Conservation (phyloP, 2,329 filamentous ascomycete species). For the Fusarium staphyleae region DNA sequence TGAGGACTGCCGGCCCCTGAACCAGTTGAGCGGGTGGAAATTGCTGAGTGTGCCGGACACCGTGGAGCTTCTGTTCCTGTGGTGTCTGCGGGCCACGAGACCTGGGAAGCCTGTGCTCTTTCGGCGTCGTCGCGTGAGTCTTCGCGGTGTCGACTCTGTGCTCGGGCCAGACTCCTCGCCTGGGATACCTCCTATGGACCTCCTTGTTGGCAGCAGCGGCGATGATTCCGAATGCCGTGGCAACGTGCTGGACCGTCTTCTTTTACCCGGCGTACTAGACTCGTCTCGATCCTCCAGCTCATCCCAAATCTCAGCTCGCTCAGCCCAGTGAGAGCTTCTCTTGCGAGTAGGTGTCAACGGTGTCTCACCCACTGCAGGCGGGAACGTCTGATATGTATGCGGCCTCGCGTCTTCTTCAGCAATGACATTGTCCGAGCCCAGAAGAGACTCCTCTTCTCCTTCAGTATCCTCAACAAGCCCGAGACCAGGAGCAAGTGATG, state of each 20-base stretch:
- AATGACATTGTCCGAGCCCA: conserved; percentile 55
- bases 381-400: conserved; percentile 58
- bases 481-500: conserved; percentile 80
- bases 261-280: conserved; percentile 49
- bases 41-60: conserved; percentile 60
- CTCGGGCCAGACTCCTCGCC: conserved; percentile 42
- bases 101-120: conserved; percentile 69
- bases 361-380: conserved; percentile 48
- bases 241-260: conserved; percentile 58
- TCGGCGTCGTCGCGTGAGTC: conserved; percentile 54
- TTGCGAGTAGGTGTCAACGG: conserved; percentile 53
- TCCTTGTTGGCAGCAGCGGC: conserved; percentile 48
- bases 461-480: conserved; percentile 77
- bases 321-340: conserved; percentile 64
- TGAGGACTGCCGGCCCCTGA: conserved; percentile 45
- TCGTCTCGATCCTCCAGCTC: conserved; percentile 79
- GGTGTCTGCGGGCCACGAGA: conserved; percentile 60
- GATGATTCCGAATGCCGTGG: conserved; percentile 52
- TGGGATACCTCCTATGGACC: conserved; percentile 43
- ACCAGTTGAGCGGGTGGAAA: conserved; percentile 65
- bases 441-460: conserved; percentile 64
- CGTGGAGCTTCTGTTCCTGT: conserved; percentile 49
- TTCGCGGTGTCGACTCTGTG: conserved; percentile 43
- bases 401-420: conserved; percentile 51
- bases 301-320: conserved; percentile 84